Evolutionary conservation across 148 eudicot species (phyloP).

Genomic region (Arctostaphylos glauca): DNA sequence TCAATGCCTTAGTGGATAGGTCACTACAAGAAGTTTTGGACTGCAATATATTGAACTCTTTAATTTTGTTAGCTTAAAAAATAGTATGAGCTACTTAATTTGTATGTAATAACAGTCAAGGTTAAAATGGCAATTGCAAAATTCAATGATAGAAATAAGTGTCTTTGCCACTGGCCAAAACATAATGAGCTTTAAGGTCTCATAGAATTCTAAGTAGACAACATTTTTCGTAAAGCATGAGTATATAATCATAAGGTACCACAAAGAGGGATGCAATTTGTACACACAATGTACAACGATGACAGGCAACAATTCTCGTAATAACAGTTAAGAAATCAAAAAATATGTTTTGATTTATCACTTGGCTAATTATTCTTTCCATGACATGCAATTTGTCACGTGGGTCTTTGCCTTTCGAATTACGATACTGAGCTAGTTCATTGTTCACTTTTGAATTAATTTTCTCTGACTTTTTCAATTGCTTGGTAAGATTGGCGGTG

Average conservation of each 20-base stretch:
- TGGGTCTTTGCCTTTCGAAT: conserved; percentile 22
- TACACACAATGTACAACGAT: not conserved
- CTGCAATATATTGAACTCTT: not conserved
- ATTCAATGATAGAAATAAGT: not conserved
- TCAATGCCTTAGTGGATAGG: not conserved
- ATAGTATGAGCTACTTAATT: not conserved
- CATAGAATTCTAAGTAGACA: not conserved
- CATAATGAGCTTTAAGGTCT: not conserved
- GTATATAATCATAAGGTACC: not conserved
- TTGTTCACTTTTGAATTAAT: conserved; percentile 31
- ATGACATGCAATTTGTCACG: conserved; percentile 7
- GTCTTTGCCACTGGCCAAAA: not conserved
- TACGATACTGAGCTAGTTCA: conserved; percentile 30
- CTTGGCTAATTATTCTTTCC: conserved; percentile 35
- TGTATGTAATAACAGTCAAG: not conserved
- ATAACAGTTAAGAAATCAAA: no score
- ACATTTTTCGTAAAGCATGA: not conserved
- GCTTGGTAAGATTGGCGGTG: conserved; percentile 25
- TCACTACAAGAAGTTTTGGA: not conserved
- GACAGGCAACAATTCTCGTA: not conserved
- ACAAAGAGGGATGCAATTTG: not conserved
- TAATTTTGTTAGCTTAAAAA: not conserved
- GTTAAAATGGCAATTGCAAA: not conserved
- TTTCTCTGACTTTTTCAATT: conserved; percentile 30
- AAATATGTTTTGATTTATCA: not conserved